Percentiles rank a stretch among this genome's conserved stretches.
Conservation (phyloP, 1,284 basidiomycete species). For the Sphagnurus paluster region DNA sequence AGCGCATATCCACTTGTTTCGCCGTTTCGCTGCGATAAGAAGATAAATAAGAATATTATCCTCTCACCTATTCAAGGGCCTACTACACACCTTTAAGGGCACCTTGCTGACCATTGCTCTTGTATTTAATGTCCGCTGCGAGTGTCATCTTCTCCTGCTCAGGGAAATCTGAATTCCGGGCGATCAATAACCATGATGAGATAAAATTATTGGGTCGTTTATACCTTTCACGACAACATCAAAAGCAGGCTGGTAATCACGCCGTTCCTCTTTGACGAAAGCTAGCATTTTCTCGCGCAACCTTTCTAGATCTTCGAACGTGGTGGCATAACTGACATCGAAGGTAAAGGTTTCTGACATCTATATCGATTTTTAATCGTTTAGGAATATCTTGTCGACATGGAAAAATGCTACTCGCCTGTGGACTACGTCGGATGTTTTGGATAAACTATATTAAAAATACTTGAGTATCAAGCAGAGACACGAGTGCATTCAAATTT, state of each 20-base stretch:
- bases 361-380: constrained; percentile 35
- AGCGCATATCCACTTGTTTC: constrained; percentile 92
- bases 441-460: constrained; percentile 54
- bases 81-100: constrained; percentile 61
- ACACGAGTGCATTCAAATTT: constrained; percentile 6
- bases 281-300: constrained; percentile 81
- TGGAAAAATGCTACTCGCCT: constrained; percentile 35
- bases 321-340: constrained; percentile 79
- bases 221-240: constrained; percentile 67
- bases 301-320: constrained; percentile 81
- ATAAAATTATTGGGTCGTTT: constrained; percentile 15
- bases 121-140: constrained; percentile 86
- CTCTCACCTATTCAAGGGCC: background rate
- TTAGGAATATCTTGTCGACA: constrained; percentile 1
- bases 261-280: constrained; percentile 70
- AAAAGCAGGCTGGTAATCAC: constrained; percentile 76
- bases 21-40: constrained; percentile 55
- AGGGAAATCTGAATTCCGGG: constrained; percentile 62
- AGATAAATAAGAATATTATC: constrained; percentile 1
- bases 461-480: constrained; percentile 12
- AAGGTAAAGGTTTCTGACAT: constrained; percentile 81
- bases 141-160: constrained; percentile 81
- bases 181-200: constrained; percentile 5
- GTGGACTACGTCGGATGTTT: constrained; percentile 71
- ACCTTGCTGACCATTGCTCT: constrained; percentile 86